phyloP scores from a whole-genome alignment of 768 basidiomycete species.

The Lactifluus rugatus region DNA sequence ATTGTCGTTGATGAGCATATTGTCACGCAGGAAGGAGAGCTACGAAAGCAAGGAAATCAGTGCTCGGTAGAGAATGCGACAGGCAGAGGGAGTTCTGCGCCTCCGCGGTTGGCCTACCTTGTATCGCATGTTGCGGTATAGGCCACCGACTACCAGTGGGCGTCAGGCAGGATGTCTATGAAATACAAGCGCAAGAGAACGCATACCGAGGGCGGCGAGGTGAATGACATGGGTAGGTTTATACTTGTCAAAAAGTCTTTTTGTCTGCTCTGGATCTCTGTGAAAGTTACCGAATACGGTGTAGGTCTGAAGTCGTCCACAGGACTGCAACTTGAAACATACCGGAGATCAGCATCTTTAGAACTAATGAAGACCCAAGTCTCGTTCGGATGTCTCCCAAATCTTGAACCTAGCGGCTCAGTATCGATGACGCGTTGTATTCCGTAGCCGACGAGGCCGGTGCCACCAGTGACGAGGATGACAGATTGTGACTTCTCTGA shows the following conservation, averaged over 20 bases:
- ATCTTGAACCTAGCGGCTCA: constrained; percentile 69
- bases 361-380: constrained; percentile 79
- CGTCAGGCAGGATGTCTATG: neutral
- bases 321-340: constrained; percentile 1
- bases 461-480: constrained; percentile 76
- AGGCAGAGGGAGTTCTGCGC: neutral
- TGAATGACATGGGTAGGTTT: constrained; percentile 96
- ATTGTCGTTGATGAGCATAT: constrained; percentile 92
- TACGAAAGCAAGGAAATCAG: constrained; percentile 23
- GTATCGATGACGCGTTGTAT: constrained; percentile 70
- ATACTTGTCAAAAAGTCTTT: constrained; percentile 76
- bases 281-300: neutral
- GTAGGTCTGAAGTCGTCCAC: neutral
- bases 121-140: constrained; percentile 94
- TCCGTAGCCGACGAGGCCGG: constrained; percentile 80
- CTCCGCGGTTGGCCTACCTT: constrained; percentile 43
- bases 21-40: constrained; percentile 90
- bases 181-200: neutral
- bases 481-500: constrained; percentile 26
- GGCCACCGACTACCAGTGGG: constrained; percentile 62
- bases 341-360: constrained; percentile 82
- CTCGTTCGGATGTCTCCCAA: constrained; percentile 68
- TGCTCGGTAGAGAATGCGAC: neutral
- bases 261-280: constrained; percentile 64
- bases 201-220: constrained; percentile 83